Percentiles rank a stretch among this genome's conserved stretches.
phyloP scores from a whole-genome alignment of 2,329 filamentous ascomycete species.

The Phaeosphaeriaceae sp. region DNA sequence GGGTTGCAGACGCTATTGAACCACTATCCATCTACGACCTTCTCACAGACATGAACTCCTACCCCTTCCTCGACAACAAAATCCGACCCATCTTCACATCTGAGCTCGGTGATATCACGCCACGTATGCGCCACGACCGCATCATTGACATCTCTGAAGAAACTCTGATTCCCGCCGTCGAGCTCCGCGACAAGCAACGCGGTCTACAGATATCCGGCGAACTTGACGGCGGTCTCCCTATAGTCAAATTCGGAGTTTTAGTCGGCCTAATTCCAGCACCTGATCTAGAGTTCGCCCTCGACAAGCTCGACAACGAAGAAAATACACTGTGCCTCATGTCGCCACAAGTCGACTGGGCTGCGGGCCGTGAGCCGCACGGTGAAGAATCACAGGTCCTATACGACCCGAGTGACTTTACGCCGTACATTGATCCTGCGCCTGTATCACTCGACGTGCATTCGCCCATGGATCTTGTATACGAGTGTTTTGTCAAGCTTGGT shows the following conservation, averaged over 20 bases:
- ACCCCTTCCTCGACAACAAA: constrained; percentile 97
- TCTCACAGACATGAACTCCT: constrained; percentile 94
- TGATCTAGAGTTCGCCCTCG: constrained; percentile 90
- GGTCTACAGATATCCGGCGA: constrained; percentile 84
- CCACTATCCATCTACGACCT: constrained; percentile 95
- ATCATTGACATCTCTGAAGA: constrained; percentile 89
- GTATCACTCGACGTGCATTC: constrained; percentile 86
- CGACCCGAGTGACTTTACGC: constrained; percentile 80
- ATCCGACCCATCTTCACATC: constrained; percentile 89
- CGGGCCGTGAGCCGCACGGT: constrained; percentile 58
- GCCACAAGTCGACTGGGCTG: constrained; percentile 58
- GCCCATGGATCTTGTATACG: constrained; percentile 93
- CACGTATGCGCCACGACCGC: constrained; percentile 74
- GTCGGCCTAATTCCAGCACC: constrained; percentile 93
- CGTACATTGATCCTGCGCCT: constrained; percentile 89
- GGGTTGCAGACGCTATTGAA: constrained; percentile 95
- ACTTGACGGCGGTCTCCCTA: constrained; percentile 88
- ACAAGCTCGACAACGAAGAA: constrained; percentile 78
- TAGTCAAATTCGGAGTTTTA: constrained; percentile 77
- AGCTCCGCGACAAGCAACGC: constrained; percentile 81
- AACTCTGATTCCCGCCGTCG: constrained; percentile 76
- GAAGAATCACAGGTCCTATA: constrained; percentile 58
- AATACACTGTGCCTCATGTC: constrained; percentile 83
- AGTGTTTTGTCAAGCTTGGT: constrained; percentile 94
- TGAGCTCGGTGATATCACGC: constrained; percentile 85